A percentile compares a stretch with the other conserved stretches of the same genome.
phyloP scores from a whole-genome alignment of 371 early-diverging fungal species.

The Sporodiniella umbellata region DNA sequence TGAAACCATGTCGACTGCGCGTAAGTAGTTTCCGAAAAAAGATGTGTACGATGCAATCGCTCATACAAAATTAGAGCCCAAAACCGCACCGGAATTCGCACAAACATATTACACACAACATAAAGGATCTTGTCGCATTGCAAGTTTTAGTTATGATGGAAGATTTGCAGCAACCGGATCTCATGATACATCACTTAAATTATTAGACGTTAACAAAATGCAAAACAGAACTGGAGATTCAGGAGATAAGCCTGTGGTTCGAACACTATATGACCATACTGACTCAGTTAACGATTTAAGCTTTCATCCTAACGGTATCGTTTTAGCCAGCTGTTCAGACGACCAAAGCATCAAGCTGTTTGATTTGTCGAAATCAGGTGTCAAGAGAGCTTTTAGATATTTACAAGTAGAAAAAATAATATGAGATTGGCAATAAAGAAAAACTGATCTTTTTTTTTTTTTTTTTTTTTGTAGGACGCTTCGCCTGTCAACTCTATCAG shows the following conservation, averaged over 20 bases:
- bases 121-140: slow-evolving; percentile 48
- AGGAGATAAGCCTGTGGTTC: slow-evolving; percentile 78
- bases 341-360: slow-evolving; percentile 86
- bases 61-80: slow-evolving; percentile 12
- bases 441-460: no score
- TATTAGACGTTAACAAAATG: slow-evolving; percentile 82
- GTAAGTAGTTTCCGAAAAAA: slow-evolving; percentile 21
- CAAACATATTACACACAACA: slow-evolving; percentile 58
- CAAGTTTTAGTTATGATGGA: slow-evolving; percentile 57
- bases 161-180: slow-evolving; percentile 89
- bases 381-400: slow-evolving; percentile 83
- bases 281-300: slow-evolving; percentile 80
- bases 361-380: slow-evolving; percentile 77
- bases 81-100: slow-evolving; percentile 44
- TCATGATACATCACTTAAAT: slow-evolving; percentile 83
- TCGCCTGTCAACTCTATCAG: slow-evolving; percentile 69
- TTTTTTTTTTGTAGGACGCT: slow-evolving; percentile 49
- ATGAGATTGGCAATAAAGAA: no score
- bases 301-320: slow-evolving; percentile 91
- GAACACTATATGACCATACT: slow-evolving; percentile 85
- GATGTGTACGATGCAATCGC: no score
- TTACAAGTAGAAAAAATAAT: slow-evolving; percentile 74
- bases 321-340: slow-evolving; percentile 85
- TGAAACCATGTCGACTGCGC: slow-evolving; percentile 27
- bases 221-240: slow-evolving; percentile 58